Evolutionary conservation across 352 stramenopile genomes (phyloP).

Genomic region (Phytopythium ostracodes): DNA sequence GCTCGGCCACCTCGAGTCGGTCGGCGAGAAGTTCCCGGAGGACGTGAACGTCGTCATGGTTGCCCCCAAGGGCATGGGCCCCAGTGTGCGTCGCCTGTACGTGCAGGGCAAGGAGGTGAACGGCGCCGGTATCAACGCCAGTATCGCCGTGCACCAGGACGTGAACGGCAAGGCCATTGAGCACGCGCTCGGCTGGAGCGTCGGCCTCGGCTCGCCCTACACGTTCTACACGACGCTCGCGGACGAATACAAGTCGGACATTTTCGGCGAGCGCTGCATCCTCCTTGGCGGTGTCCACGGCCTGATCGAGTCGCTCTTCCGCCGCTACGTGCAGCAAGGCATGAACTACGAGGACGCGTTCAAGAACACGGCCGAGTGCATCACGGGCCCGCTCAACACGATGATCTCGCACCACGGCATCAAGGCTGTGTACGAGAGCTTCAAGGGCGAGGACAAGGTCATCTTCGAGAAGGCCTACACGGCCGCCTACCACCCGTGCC

Average conservation of each 20-base stretch:
- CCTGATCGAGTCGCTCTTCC: constrained; percentile 97
- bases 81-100: constrained; percentile 95
- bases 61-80: constrained; percentile 97
- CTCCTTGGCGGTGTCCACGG: constrained; percentile 96
- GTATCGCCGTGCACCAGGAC: constrained; percentile 95
- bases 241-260: constrained; percentile 98
- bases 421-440: constrained; percentile 94
- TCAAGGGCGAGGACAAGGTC: constrained; percentile 92
- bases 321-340: constrained; percentile 93
- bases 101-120: constrained; percentile 98
- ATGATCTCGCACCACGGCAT: constrained; percentile 97
- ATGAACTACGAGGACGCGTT: constrained; percentile 95
- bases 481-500: constrained; percentile 93
- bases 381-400: constrained; percentile 96
- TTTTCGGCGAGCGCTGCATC: constrained; percentile 97
- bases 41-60: constrained; percentile 98
- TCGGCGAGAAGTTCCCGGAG: constrained; percentile 93
- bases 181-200: constrained; percentile 94
- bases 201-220: constrained; percentile 96
- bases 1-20: constrained; percentile 95
- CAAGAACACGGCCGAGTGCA: constrained; percentile 95
- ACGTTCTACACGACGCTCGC: constrained; percentile 97
- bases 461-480: constrained; percentile 94
- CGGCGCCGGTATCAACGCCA: constrained; percentile 97
- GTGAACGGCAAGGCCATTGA: constrained; percentile 92